These are phyloP conservation scores for Gossypium arboreum DNA, from an alignment of 345 rosid species.

Conservation along the genomic window DNA sequence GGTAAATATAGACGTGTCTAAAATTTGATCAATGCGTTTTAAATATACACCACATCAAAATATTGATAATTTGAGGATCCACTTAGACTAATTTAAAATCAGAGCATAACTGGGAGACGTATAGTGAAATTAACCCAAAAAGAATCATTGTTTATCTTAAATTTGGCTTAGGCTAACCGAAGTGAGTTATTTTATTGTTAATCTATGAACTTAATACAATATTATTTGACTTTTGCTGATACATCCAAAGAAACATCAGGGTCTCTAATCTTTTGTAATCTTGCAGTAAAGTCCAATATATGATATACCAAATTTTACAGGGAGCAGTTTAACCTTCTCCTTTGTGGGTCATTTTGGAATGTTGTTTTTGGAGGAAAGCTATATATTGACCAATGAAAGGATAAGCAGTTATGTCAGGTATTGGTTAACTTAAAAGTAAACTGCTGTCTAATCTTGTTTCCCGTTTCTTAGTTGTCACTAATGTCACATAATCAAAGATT, in stretches of 20 bases:
- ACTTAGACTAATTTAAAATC: no score
- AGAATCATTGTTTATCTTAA: background rate
- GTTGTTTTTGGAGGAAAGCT: slow-evolving; percentile 26
- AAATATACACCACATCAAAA: no score
- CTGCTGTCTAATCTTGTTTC: slow-evolving; percentile 22
- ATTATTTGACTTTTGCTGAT: slow-evolving; percentile 5
- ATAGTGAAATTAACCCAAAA: no score
- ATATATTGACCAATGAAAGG: slow-evolving; percentile 18
- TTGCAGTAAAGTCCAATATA: background rate
- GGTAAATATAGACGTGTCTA: no score
- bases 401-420: slow-evolving; percentile 10
- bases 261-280: background rate
- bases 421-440: slow-evolving; percentile 20
- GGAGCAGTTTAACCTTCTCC: slow-evolving; percentile 36
- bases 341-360: slow-evolving; percentile 21
- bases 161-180: slow-evolving; percentile 7
- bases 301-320: slow-evolving; percentile 10
- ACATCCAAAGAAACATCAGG: background rate
- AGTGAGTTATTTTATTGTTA: background rate
- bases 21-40: no score
- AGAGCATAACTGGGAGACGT: no score
- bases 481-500: background rate
- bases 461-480: slow-evolving; percentile 19
- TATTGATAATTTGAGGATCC: no score
- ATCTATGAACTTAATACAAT: background rate